A percentile compares a stretch with the other conserved stretches of the same genome.
phyloP scores from a whole-genome alignment of 371 early-diverging fungal genomes.

The Coemansia sp. region DNA sequence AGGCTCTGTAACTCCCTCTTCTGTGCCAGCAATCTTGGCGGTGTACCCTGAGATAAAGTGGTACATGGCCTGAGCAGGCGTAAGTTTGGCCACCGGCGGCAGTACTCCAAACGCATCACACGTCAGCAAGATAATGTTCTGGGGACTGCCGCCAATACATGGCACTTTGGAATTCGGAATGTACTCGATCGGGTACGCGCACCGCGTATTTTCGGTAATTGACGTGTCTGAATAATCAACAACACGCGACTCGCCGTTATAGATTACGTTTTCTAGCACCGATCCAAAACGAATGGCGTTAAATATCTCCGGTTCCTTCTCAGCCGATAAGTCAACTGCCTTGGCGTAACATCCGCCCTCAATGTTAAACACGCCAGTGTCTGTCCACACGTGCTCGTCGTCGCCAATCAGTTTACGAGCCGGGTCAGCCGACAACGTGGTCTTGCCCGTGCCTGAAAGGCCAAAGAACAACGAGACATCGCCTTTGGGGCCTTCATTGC shows the following conservation, averaged over 20 bases:
- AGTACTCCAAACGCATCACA: conserved; percentile 98
- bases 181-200: conserved; percentile 96
- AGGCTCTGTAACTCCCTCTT: conserved; percentile 93
- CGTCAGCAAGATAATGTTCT: conserved; percentile 94
- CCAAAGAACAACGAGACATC: conserved; percentile 98
- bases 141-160: conserved; percentile 90
- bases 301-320: conserved; percentile 98
- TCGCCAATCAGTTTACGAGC: conserved; percentile 93
- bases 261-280: conserved; percentile 94
- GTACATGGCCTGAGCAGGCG: conserved; percentile 92
- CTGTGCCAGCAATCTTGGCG: conserved; percentile 95
- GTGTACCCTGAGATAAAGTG: conserved; percentile 95
- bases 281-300: conserved; percentile 93
- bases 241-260: conserved; percentile 73
- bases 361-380: conserved; percentile 94
- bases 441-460: conserved; percentile 96
- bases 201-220: conserved; percentile 96
- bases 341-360: conserved; percentile 99
- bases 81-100: conserved; percentile 92
- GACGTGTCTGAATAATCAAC: conserved; percentile 83
- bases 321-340: conserved; percentile 88
- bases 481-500: conserved; percentile 88
- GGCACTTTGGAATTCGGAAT: conserved; percentile 96
- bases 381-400: conserved; percentile 98
- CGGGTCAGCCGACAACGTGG: conserved; percentile 95